phyloP scores from a whole-genome alignment of 2,329 filamentous ascomycete species.

The Calonectria leucothoes region DNA sequence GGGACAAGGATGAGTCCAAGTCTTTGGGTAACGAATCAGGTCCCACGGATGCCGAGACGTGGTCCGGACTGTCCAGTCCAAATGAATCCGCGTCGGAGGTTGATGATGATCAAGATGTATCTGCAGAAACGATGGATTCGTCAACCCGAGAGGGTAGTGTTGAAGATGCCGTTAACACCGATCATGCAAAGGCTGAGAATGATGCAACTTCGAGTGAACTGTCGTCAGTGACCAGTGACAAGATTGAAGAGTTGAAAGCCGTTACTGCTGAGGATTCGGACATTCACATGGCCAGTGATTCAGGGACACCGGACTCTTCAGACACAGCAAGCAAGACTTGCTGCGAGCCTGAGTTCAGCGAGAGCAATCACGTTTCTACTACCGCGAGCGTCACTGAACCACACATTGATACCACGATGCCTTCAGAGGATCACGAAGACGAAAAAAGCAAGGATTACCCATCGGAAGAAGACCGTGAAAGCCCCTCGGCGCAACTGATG shows the following conservation, averaged over 20 bases:
- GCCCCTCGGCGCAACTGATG: not conserved
- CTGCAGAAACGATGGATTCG: not conserved
- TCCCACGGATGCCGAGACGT: constrained; percentile 19
- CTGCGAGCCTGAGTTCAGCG: not conserved
- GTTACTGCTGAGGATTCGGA: not conserved
- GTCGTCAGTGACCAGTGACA: constrained; percentile 29
- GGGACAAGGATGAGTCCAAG: not conserved
- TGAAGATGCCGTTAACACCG: not conserved
- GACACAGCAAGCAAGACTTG: not conserved
- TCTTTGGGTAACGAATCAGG: not conserved
- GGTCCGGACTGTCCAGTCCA: constrained; percentile 34
- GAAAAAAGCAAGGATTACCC: not conserved
- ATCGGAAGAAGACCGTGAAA: not conserved
- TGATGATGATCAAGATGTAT: not conserved
- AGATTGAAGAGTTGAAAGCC: constrained; percentile 20
- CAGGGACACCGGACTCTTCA: constrained; percentile 1
- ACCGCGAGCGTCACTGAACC: not conserved
- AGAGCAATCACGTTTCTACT: not conserved
- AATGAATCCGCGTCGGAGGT: constrained; percentile 8
- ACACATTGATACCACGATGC: no score
- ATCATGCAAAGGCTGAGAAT: not conserved
- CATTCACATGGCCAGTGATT: not conserved
- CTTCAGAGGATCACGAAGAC: not conserved
- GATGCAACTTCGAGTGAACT: constrained; percentile 25
- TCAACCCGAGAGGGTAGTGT: not conserved